These are phyloP conservation scores for Yarrowia sp. DNA, from an alignment of 805 yeast genomes.

Conservation along the genomic window DNA sequence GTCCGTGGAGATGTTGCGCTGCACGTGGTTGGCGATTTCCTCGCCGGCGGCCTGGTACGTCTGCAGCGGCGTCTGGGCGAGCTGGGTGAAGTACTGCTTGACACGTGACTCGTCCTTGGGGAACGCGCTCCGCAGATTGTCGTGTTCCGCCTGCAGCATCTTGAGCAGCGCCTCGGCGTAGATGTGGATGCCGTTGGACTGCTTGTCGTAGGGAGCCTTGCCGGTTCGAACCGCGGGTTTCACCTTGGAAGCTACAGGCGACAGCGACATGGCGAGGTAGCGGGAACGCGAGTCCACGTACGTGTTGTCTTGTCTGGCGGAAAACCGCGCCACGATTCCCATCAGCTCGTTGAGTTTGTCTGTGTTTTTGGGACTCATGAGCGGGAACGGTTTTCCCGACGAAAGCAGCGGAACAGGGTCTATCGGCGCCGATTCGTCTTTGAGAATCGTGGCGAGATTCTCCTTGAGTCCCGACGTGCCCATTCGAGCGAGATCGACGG, in stretches of 20 bases:
- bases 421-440: slow-evolving; percentile 53
- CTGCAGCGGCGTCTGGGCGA: slow-evolving; percentile 52
- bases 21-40: slow-evolving; percentile 53
- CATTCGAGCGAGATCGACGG: slow-evolving; percentile 61
- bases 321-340: slow-evolving; percentile 51
- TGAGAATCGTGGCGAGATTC: slow-evolving; percentile 58
- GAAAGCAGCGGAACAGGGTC: slow-evolving; percentile 56
- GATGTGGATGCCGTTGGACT: slow-evolving; percentile 62
- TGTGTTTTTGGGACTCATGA: slow-evolving; percentile 44
- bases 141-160: slow-evolving; percentile 59
- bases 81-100: slow-evolving; percentile 48
- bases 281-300: slow-evolving; percentile 44
- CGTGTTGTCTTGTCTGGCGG: slow-evolving; percentile 43
- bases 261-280: slow-evolving; percentile 43
- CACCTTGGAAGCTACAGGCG: slow-evolving; percentile 41
- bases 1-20: slow-evolving; percentile 55
- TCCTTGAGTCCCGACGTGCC: slow-evolving; percentile 63
- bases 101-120: slow-evolving; percentile 49
- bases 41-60: slow-evolving; percentile 54
- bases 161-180: slow-evolving; percentile 62
- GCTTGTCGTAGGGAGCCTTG: slow-evolving; percentile 63
- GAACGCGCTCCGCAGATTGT: slow-evolving; percentile 56
- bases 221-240: slow-evolving; percentile 40
- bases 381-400: slow-evolving; percentile 52
- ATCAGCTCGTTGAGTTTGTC: slow-evolving; percentile 54